These are phyloP conservation scores for Hygrophila difformis DNA, from an alignment of 257 asterid genomes.

Conservation along the genomic window DNA sequence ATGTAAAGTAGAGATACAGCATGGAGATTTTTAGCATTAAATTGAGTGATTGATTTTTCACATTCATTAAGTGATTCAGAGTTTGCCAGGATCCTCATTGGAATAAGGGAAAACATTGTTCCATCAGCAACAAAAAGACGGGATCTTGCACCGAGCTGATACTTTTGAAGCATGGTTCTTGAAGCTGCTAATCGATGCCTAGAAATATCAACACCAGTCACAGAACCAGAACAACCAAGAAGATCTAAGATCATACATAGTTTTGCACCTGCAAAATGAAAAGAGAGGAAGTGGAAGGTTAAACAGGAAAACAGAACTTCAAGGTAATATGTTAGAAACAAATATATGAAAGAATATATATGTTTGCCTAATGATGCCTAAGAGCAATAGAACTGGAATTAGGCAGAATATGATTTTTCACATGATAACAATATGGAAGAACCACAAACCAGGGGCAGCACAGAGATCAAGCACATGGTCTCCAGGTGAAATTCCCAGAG, in stretches of 20 bases:
- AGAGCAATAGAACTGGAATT: not conserved
- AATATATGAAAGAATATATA: not conserved
- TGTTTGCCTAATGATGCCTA: no score
- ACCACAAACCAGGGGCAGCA: slow-evolving; percentile 81
- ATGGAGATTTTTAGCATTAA: slow-evolving; percentile 1
- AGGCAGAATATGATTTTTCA: slow-evolving; percentile 2
- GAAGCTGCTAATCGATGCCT: slow-evolving; percentile 91
- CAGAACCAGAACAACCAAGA: slow-evolving; percentile 79
- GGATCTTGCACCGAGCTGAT: slow-evolving; percentile 62
- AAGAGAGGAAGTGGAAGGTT: not conserved
- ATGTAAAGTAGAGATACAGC: slow-evolving; percentile 12
- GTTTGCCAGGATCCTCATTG: slow-evolving; percentile 32
- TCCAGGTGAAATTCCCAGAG: slow-evolving; percentile 61
- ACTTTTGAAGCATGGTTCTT: slow-evolving; percentile 77
- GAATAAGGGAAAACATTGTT: slow-evolving; percentile 63
- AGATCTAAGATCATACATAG: slow-evolving; percentile 85
- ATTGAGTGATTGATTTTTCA: slow-evolving; percentile 6
- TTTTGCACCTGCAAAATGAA: slow-evolving; percentile 72
- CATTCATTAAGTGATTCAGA: slow-evolving; percentile 33
- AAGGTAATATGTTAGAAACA: not conserved
- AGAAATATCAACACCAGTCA: slow-evolving; percentile 85
- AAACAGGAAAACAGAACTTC: not conserved
- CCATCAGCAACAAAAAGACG: slow-evolving; percentile 98
- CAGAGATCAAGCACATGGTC: slow-evolving; percentile 95
- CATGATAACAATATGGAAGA: slow-evolving; percentile 5